Conservation (phyloP, 129 eudicot genomes). For the Saposhnikovia divaricata region DNA sequence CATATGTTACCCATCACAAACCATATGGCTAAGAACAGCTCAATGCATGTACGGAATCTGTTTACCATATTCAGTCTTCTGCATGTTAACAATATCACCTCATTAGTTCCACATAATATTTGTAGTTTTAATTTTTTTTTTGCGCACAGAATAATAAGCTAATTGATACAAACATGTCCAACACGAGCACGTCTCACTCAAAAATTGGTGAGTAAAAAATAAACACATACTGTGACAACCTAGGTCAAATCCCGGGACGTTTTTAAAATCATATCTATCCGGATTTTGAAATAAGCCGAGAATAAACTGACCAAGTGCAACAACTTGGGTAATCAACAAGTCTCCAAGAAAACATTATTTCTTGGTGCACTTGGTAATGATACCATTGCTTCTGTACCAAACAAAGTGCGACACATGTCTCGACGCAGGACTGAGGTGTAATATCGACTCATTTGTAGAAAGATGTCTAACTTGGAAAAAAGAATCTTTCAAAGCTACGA, state of each 20-base stretch:
- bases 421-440: too few relatives aligned
- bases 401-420: too few relatives aligned
- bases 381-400: too few relatives aligned
- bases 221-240: not conserved
- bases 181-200: not conserved
- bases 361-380: too few relatives aligned
- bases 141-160: not conserved
- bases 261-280: too few relatives aligned
- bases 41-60: slow-evolving; percentile 51
- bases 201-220: not conserved
- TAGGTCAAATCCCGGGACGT: too few relatives aligned
- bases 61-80: slow-evolving; percentile 56
- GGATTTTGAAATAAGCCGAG: too few relatives aligned
- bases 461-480: not conserved
- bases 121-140: not conserved
- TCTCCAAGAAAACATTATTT: too few relatives aligned
- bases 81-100: slow-evolving; percentile 2
- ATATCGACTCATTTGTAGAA: too few relatives aligned
- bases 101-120: not conserved
- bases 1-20: slow-evolving; percentile 98
- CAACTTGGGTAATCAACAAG: too few relatives aligned
- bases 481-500: not conserved
- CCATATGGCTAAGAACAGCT: slow-evolving; percentile 90
- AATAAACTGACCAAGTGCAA: too few relatives aligned
- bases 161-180: not conserved